These are phyloP conservation scores for Metarhizium anisopliae DNA, from an alignment of 2,329 filamentous ascomycete genomes.

Conservation along the genomic window DNA sequence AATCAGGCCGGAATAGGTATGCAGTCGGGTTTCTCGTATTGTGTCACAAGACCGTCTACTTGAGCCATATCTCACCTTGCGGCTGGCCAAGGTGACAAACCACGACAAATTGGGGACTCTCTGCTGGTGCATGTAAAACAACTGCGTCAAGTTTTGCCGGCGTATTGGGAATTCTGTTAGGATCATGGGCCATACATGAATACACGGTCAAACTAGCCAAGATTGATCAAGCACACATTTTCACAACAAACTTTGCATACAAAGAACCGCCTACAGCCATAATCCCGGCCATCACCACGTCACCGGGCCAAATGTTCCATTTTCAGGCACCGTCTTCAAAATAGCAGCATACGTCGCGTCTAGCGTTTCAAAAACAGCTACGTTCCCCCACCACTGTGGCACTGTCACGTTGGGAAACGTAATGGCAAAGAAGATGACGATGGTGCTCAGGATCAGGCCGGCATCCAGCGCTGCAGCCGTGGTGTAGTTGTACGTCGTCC, in stretches of 20 bases:
- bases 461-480: conserved; percentile 22
- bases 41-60: background rate
- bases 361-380: conserved; percentile 29
- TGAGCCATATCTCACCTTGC: background rate
- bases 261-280: too few species aligned
- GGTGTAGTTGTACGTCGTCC: conserved; percentile 37
- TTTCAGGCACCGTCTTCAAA: conserved; percentile 13
- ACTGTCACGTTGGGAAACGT: conserved; percentile 25
- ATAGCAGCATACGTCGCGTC: conserved; percentile 12
- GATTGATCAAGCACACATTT: too few species aligned
- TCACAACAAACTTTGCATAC: too few species aligned
- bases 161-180: too few species aligned
- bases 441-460: conserved; percentile 24
- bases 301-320: conserved; percentile 21
- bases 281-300: conserved; percentile 15
- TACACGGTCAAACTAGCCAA: too few species aligned
- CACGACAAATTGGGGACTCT: too few species aligned
- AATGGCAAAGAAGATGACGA: conserved; percentile 19
- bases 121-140: too few species aligned
- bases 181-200: too few species aligned
- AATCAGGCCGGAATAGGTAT: too few species aligned
- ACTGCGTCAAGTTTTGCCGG: too few species aligned
- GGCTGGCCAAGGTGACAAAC: too few species aligned
- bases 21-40: too few species aligned
- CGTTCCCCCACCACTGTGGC: conserved; percentile 43